phyloP scores from a whole-genome alignment of 306 rosid species.

The Macrotyloma uniflorum region DNA sequence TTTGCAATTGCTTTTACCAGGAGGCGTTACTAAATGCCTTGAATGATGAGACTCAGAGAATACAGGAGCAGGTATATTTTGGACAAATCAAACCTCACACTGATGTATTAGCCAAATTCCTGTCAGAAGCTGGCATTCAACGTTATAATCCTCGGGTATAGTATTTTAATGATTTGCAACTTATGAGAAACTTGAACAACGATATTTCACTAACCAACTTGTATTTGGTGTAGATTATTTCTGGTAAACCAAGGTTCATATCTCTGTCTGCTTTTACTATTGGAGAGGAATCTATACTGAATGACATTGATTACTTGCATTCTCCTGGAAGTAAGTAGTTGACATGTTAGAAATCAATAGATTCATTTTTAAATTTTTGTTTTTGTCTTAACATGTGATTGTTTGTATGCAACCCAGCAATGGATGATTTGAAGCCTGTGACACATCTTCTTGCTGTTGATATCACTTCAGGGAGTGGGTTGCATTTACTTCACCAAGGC shows the following conservation, averaged over 20 bases:
- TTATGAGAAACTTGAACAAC: constrained; percentile 13
- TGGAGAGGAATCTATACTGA: constrained; percentile 66
- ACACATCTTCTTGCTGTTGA: constrained; percentile 90
- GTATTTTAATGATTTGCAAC: constrained; percentile 15
- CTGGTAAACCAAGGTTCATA: constrained; percentile 75
- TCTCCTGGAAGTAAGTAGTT: constrained; percentile 81
- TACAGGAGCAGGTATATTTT: constrained; percentile 95
- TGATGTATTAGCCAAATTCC: constrained; percentile 75
- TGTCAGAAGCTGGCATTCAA: constrained; percentile 85
- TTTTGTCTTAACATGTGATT: constrained; percentile 41
- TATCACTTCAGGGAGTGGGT: constrained; percentile 69
- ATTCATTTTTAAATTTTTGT: constrained; percentile 26
- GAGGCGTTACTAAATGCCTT: constrained; percentile 82
- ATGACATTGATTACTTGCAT: constrained; percentile 70
- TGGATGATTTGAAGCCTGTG: constrained; percentile 88
- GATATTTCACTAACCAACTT: constrained; percentile 17
- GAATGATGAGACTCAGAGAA: constrained; percentile 91
- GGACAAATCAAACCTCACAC: constrained; percentile 88
- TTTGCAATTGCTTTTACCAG: constrained; percentile 54
- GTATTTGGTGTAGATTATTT: constrained; percentile 63
- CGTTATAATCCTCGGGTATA: constrained; percentile 95
- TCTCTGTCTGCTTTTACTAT: constrained; percentile 58
- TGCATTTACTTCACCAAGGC: constrained; percentile 79
- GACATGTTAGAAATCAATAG: constrained; percentile 32
- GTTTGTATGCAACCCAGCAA: constrained; percentile 57